phyloP scores from a whole-genome alignment of 179 eudicot species.

The Actinidia chinensis region DNA sequence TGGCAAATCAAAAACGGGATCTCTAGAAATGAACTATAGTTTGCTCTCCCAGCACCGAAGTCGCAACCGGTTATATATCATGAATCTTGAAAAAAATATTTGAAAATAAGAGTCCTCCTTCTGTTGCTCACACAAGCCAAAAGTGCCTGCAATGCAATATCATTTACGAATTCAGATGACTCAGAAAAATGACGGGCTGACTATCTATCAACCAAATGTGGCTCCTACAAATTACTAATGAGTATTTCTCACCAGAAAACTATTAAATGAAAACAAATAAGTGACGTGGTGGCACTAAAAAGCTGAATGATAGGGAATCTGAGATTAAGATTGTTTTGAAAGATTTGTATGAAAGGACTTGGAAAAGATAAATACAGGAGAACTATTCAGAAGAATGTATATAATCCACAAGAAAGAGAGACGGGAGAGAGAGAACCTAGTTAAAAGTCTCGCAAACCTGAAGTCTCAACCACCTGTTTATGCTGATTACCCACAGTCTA shows the following conservation, averaged over 20 bases:
- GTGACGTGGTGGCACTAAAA: background rate
- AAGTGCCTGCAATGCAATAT: conserved; percentile 28
- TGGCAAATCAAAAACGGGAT: background rate
- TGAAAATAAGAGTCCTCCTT: conserved; percentile 21
- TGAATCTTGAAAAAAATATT: conserved; percentile 16
- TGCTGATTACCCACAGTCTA: background rate
- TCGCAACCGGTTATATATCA: conserved; percentile 11
- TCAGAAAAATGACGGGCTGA: conserved; percentile 5
- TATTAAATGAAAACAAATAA: background rate
- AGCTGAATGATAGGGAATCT: background rate
- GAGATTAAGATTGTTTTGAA: background rate
- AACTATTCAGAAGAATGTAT: conserved; percentile 2
- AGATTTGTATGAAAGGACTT: conserved; percentile 7
- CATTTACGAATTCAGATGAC: conserved; percentile 15
- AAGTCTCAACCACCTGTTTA: conserved; percentile 14
- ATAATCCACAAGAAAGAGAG: background rate
- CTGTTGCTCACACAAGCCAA: conserved; percentile 20
- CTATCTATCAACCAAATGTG: conserved; percentile 13
- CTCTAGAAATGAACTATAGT: conserved; percentile 15
- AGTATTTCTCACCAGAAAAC: background rate
- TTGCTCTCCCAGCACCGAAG: conserved; percentile 2
- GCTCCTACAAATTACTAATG: conserved; percentile 2
- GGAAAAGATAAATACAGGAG: background rate
- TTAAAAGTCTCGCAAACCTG: background rate
- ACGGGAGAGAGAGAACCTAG: conserved; percentile 3